These are phyloP conservation scores for Neurospora sp. DNA, from an alignment of 495 filamentous ascomycete genomes.

Conservation along the genomic window DNA sequence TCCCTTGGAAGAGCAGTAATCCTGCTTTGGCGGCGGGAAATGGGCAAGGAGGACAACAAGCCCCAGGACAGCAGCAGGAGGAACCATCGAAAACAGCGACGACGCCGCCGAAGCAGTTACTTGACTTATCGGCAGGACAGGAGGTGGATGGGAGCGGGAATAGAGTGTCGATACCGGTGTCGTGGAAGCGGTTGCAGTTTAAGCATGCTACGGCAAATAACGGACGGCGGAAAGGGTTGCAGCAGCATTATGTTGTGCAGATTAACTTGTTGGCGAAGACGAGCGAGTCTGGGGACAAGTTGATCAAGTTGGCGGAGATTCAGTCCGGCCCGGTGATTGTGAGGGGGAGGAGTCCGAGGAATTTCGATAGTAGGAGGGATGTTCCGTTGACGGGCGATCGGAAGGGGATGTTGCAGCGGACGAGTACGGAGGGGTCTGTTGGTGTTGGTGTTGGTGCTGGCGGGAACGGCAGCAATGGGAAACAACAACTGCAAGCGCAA, in stretches of 20 bases:
- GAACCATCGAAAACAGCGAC: slow-evolving; percentile 40
- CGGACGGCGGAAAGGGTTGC: slow-evolving; percentile 58
- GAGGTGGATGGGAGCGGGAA: slow-evolving; percentile 50
- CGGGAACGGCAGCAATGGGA: background rate
- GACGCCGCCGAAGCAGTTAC: slow-evolving; percentile 47
- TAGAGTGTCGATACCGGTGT: slow-evolving; percentile 65
- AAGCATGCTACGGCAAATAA: slow-evolving; percentile 86
- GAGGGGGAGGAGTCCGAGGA: slow-evolving; percentile 55
- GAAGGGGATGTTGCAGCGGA: slow-evolving; percentile 19
- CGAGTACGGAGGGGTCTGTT: slow-evolving; percentile 7
- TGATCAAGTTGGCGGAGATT: slow-evolving; percentile 50
- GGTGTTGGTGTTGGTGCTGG: background rate
- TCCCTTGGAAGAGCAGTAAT: slow-evolving; percentile 83
- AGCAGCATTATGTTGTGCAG: slow-evolving; percentile 61
- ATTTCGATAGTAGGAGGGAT: slow-evolving; percentile 60
- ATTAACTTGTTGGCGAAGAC: slow-evolving; percentile 53
- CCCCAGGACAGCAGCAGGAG: background rate
- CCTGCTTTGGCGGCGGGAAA: slow-evolving; percentile 23
- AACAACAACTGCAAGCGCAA: background rate
- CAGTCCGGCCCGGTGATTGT: slow-evolving; percentile 60
- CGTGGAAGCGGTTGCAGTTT: slow-evolving; percentile 89
- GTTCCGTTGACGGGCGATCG: slow-evolving; percentile 47
- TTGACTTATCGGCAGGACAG: slow-evolving; percentile 66
- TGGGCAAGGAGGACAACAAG: background rate
- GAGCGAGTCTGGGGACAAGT: slow-evolving; percentile 38